Percentiles rank a stretch among this genome's conserved stretches.
Evolutionary conservation across 75 land plant species (phyloP).

Genomic region (Sequoia sempervirens): DNA sequence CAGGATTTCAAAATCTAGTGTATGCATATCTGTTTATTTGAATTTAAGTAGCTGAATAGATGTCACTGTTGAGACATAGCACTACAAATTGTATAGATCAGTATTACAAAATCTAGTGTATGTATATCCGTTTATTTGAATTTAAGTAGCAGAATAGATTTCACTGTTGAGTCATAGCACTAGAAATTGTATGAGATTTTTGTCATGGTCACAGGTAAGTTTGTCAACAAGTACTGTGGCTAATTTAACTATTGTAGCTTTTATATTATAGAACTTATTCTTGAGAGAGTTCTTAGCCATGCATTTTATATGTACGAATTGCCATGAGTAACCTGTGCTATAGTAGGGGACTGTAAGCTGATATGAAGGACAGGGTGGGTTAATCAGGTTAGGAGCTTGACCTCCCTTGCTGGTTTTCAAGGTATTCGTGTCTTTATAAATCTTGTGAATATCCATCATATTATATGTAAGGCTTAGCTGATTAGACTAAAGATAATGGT

Average conservation of each 20-base stretch:
- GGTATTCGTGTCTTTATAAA: background rate
- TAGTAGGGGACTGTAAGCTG: background rate
- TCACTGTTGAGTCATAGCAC: background rate
- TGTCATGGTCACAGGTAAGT: background rate
- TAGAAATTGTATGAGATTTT: background rate
- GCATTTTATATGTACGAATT: background rate
- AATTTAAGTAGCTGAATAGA: background rate
- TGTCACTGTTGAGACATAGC: background rate
- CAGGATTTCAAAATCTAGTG: background rate
- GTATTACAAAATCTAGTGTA: background rate
- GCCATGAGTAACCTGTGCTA: background rate
- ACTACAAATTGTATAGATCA: too few relatives aligned
- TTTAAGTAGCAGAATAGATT: background rate
- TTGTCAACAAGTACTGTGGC: background rate
- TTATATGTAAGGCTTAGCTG: too few relatives aligned
- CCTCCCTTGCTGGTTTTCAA: background rate
- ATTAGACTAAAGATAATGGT: too few relatives aligned
- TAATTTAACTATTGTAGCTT: background rate
- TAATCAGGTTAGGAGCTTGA: background rate
- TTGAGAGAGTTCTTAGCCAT: background rate
- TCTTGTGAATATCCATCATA: too few relatives aligned
- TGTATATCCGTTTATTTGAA: background rate
- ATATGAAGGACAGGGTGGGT: background rate
- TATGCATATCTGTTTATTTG: background rate
- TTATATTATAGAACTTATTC: background rate